Base-by-base conservation (phyloP, 2,329 filamentous ascomycete species). In the Rhynchosporium agropyri region DNA sequence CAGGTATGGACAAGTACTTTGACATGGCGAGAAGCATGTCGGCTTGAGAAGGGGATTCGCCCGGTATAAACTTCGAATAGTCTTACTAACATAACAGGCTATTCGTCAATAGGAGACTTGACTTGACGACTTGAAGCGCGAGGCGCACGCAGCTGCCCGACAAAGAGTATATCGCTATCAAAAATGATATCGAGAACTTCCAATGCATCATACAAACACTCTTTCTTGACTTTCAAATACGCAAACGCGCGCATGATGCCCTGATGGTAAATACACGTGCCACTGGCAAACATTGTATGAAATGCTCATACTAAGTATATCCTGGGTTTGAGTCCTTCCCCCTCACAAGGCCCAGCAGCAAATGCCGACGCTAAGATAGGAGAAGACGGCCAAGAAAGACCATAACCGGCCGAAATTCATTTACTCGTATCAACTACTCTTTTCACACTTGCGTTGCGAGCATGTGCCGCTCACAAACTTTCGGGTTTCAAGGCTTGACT, bases 311-410 rank as follows among this genome's bases (percentile, higher is more conserved):
- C 20, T 20, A 20, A 20, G 1, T 20, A 20, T 20, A 20, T 20
- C 20, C 20, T 20, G 20, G 20, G 20, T 20, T 20, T 20, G 20
- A 20, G 20, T 20, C 1, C 20, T 20, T 20, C 20, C 20, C 20
- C 20, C 20, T 33, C 48, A 8, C 28, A 50, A 10, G 48, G 20
- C 20, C 20, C 20, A 20, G 20, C 20, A 36, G 48, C 33, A 36
- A 55, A 40, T 56, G 53, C 36, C 53, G 53, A 56, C 36, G 38
- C 40, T 56, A 56, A 15, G 38, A 20, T 20, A 43, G 20, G 36
- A 26, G 15, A 9, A 10, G 4, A 42, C 33, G 26, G 28, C 31
- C 33, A 55, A 20, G 20, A 20, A 20, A 20, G 20, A 20, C 20
- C 20, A 20, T 20, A 20, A 20, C 20, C 20, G 20, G 20, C 20